Evolutionary conservation across 108 stramenopile genomes (phyloP), one percentile per base, ranked within the genome.

Genomic region (Cyclotella cryptica): DNA sequence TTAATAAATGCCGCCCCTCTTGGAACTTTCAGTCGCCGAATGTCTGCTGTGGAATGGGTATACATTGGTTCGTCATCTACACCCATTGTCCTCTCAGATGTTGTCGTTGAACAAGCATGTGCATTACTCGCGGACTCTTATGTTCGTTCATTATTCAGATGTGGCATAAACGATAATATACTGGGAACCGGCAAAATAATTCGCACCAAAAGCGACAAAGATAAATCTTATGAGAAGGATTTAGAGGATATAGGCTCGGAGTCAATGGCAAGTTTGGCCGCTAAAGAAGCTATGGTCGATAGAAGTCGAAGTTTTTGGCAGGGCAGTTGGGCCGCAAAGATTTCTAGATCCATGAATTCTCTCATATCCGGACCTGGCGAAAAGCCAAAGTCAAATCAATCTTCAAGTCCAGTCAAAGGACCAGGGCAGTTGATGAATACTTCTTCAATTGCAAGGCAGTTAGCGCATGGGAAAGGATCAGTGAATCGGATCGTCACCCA

Each of bases 241-340:
- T 68, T 95, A 54, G 66, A 64, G 14, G 80, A 87, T 55, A 76
- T 84, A 19, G 89, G 86, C 7, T 71, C 49, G 27, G 57, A 75
- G 39, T 88, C 88, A 39, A 85, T 89, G 28, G 68, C 85, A 52
- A 78, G 80, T 19, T 64, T 93, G 10, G 92, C 92, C 18, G 92
- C 95, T 9, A 96, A 89, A 66, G 95, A 93, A 82, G 91, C 92
- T 3, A 88, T 89, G 72, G 69, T 88, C 28, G 92, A 93, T 66
- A 80, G 91, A 14, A 90, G 69, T 40, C 89, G 79, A 57, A 67
- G 77, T 15, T 90, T 93, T 85, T 96, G 95, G 95, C 80, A 89
- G 26, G 83, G 87, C 61, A 90, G 78, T 52, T 96, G 95, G 95
- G 95, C 95, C 8, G 78, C 70, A 30, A 89, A 92, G 80, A 88